Base-by-base conservation (phyloP, 1,284 basidiomycete species). In the Cerrena zonata region DNA sequence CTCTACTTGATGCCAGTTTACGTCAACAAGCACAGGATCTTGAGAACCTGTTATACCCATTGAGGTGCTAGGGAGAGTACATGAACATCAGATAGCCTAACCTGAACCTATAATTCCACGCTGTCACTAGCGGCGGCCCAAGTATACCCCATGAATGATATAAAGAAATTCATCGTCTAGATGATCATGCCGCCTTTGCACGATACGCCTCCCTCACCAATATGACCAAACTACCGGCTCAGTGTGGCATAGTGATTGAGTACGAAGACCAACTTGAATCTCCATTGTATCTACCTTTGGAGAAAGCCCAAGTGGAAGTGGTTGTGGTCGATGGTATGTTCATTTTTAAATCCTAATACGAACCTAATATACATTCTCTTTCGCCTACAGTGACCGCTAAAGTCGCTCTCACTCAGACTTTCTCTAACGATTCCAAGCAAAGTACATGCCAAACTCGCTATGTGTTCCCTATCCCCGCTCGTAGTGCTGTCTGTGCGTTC, bases 391-490 rank as follows among this genome's bases (percentile, higher is more conserved):
- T 78, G 0, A 75, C 77, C 5, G 76, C 79, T 0, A 68, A 71
- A 19, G 72, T 82, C 5, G 67, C 69, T 0, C 58, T 84, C n/a
- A 59, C 59, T 0, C 82, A 84, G 53, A 61, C 57, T 0, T 85
- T 75, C 58, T 58, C 50, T 15, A 80, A 83, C 56, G 52, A 65
- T 0, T 63, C 64, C 1, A 53, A 60, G 13, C 51, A 55, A 13
- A 50, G 68, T 0, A 76, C 79, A 0, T 55, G 64, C 37, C 66
- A 72, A 45, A 77, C 76, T 5, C 72, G 74, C 30, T 85, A 82
- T 58, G 67, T 74, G 41, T 83, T 85, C 55, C 82, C 82, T 2
- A 70, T 84, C 1, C 83, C 82, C 1, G 77, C 74, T 0, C 67
- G 63, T 21, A 72, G 71, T 0, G 75, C 75, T 0, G 70, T 80